Base-by-base conservation (phyloP, 345 rosid species). In the Clarkia xantiana region DNA sequence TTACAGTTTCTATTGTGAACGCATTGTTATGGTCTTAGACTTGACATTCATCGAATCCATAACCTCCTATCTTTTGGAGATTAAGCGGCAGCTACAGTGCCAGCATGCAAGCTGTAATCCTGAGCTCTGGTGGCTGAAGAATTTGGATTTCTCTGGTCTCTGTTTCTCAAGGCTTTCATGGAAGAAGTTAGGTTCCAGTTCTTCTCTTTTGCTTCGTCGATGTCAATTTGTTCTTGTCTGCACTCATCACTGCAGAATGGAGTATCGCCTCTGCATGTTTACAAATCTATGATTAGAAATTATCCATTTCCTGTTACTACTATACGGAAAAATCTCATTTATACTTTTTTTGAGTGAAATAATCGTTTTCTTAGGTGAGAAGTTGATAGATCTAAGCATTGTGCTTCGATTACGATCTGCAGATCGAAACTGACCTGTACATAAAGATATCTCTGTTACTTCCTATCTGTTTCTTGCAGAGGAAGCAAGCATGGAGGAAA, bases 371-470 rank as follows among this genome's bases (percentile, higher is more conserved):
- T 22, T 22, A 2, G 5, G 25, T 22, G 25, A 22, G 25, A 22
- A 29, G 36, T 29, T 29, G 36, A 29, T 29, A 29, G 36, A 29
- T 29, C 36, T 29, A 29, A 29, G 36, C 36, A 29, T 5, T 29
- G 36, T 29, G 36, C 6, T 5, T 29, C 36, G 36, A 29, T 29
- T 29, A 29, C 5, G 6, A 29, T 29, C 36, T 29, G 36, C 36
- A 29, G 6, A 29, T 29, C 36, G 36, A 7, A 10, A 56, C 71
- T 22, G 18, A 84, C 94, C 90, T 81, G 69, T 84, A 84, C 94
- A 81, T 84, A 45, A 58, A 84, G 77, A 84, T 84, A 71, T 84
- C 94, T 57, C 63, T 72, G 81, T 79, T 76, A 52, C 57, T 68
- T 36, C 84, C 78, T 3, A 84, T 75, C 1, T 71, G 80, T 40